Conservation (phyloP, 495 filamentous ascomycete species). For the Penicillium roqueforti region DNA sequence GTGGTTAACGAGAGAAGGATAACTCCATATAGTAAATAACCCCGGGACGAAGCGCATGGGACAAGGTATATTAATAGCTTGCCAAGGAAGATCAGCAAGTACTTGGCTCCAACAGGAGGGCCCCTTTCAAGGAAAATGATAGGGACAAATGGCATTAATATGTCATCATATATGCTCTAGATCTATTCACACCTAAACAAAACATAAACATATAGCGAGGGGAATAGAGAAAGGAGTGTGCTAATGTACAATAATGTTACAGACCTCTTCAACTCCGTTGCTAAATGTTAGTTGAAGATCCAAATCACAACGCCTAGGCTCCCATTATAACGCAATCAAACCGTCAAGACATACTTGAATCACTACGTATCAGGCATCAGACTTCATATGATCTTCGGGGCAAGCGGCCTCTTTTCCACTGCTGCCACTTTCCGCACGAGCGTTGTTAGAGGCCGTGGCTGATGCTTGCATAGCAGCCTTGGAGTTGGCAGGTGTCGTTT, state of each 20-base stretch:
- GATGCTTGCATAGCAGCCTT: slow-evolving; percentile 13
- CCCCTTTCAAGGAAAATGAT: not conserved
- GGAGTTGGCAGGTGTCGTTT: slow-evolving; percentile 4
- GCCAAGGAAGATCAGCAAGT: too few relatives aligned
- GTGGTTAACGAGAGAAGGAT: too few relatives aligned
- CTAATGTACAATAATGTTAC: slow-evolving; percentile 18
- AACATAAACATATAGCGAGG: slow-evolving; percentile 15
- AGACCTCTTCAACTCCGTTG: slow-evolving; percentile 6
- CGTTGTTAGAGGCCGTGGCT: slow-evolving; percentile 2
- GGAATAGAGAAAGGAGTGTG: slow-evolving; percentile 17
- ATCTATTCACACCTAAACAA: slow-evolving; percentile 6
- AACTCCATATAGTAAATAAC: too few relatives aligned
- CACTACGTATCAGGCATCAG: not conserved
- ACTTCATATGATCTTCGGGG: not conserved
- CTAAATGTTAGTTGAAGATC: slow-evolving; percentile 4
- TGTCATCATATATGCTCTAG: slow-evolving; percentile 1
- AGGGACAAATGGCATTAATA: not conserved
- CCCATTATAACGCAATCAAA: not conserved
- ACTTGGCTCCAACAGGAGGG: too few relatives aligned
- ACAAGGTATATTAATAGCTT: too few relatives aligned
- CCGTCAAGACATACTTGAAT: not conserved
- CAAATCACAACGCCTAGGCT: slow-evolving; percentile 14
- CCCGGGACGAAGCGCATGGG: too few relatives aligned
- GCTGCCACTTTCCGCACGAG: slow-evolving; percentile 9
- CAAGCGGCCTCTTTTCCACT: not conserved